These are phyloP conservation scores for Trichopus zeylanicus DNA, from an alignment of 116 monocot genomes.

Conservation along the genomic window DNA sequence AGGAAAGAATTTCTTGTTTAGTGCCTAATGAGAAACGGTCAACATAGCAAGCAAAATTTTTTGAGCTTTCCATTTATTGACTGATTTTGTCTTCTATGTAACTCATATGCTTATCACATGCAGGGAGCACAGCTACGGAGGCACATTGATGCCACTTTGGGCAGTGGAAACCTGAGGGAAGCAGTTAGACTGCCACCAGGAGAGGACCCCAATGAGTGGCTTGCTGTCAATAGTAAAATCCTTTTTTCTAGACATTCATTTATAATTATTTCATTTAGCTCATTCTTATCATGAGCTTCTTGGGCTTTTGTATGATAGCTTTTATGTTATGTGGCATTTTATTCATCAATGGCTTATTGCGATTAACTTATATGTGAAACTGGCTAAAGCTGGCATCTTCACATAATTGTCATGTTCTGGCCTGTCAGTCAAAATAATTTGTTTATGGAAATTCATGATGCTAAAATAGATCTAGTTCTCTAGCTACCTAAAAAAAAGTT, in stretches of 20 bases:
- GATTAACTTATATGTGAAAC: too few species aligned
- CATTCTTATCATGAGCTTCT: neutral
- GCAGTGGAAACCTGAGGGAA: conserved; percentile 96
- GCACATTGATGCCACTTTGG: conserved; percentile 94
- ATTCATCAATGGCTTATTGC: neutral
- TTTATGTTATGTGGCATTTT: neutral
- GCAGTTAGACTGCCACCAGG: conserved; percentile 93
- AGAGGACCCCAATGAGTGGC: conserved; percentile 91
- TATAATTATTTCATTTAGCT: neutral
- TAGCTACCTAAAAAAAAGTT: too few species aligned
- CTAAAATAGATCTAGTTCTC: too few species aligned
- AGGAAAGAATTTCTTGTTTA: too few species aligned
- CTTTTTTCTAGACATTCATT: too few species aligned
- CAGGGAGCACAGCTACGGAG: conserved; percentile 93
- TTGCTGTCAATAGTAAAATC: conserved; percentile 88
- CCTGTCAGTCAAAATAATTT: too few species aligned
- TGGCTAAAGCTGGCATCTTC: too few species aligned
- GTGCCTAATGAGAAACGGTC: neutral
- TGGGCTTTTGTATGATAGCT: neutral
- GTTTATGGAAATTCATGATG: too few species aligned
- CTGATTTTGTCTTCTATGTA: too few species aligned
- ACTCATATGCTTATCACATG: conserved; percentile 11
- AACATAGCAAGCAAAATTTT: neutral
- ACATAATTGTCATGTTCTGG: too few species aligned
- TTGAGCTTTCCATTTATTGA: neutral